phyloP scores from a whole-genome alignment of 257 asterid genomes.

The Petunia secreta region DNA sequence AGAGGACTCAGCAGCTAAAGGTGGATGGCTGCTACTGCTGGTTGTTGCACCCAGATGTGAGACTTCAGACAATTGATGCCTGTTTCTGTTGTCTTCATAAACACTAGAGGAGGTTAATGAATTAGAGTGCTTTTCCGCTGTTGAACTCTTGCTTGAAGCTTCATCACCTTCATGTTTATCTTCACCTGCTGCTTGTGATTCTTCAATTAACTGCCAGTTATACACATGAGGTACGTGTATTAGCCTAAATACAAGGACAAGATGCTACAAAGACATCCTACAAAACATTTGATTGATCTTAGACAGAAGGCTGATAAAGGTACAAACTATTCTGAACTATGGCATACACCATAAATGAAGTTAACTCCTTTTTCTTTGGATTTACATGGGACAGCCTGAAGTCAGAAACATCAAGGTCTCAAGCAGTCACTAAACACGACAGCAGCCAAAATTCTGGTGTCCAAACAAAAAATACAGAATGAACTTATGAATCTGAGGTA shows the following conservation, averaged over 20 bases:
- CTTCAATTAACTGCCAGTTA: conserved; percentile 49
- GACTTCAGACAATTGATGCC: conserved; percentile 26
- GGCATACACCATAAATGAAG: neutral
- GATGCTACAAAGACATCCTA: conserved; percentile 7
- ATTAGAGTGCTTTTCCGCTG: conserved; percentile 33
- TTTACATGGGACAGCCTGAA: neutral
- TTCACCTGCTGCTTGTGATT: conserved; percentile 33
- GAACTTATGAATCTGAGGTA: neutral
- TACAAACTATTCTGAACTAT: neutral
- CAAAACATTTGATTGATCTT: neutral
- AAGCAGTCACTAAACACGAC: neutral
- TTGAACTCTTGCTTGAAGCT: conserved; percentile 31
- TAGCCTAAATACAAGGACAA: neutral
- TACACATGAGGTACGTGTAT: neutral
- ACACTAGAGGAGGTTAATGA: conserved; percentile 29
- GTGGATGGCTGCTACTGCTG: conserved; percentile 28
- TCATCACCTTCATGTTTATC: conserved; percentile 30
- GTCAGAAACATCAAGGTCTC: neutral
- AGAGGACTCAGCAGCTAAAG: conserved; percentile 31
- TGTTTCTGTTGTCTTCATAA: conserved; percentile 28
- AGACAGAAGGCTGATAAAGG: conserved; percentile 1
- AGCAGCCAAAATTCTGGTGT: neutral
- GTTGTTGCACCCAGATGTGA: conserved; percentile 20
- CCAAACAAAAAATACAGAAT: neutral
- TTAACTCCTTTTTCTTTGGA: neutral